These are phyloP conservation scores for Biscogniauxia mediterranea DNA, from an alignment of 2,329 filamentous ascomycete genomes.

Conservation along the genomic window DNA sequence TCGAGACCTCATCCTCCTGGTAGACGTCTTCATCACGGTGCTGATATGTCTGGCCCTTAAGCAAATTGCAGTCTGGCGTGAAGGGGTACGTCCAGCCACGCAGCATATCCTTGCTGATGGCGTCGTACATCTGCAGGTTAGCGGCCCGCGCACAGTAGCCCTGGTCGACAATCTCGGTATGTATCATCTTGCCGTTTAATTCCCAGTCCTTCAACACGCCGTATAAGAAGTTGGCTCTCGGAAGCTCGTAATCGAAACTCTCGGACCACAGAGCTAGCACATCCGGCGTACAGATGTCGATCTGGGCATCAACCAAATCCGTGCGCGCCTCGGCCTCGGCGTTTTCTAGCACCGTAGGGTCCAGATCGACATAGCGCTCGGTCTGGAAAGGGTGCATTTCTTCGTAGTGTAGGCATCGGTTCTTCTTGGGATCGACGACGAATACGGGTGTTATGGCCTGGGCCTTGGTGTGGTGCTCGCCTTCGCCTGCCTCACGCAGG, in stretches of 20 bases:
- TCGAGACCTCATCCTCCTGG: conserved; percentile 72
- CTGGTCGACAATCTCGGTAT: conserved; percentile 79
- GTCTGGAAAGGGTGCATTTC: conserved; percentile 72
- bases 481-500: conserved; percentile 70
- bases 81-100: conserved; percentile 85
- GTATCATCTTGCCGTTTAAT: conserved; percentile 94
- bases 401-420: conserved; percentile 89
- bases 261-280: conserved; percentile 94
- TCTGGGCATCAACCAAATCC: conserved; percentile 89
- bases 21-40: conserved; percentile 69
- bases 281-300: conserved; percentile 97
- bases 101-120: conserved; percentile 83
- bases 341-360: conserved; percentile 73
- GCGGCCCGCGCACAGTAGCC: conserved; percentile 84
- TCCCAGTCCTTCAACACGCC: conserved; percentile 96
- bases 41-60: conserved; percentile 74
- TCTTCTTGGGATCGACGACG: conserved; percentile 75
- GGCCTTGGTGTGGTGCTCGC: conserved; percentile 72
- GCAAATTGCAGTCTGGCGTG: conserved; percentile 83
- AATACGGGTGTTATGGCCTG: conserved; percentile 78
- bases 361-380: conserved; percentile 67
- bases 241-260: conserved; percentile 94
- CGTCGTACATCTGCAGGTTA: conserved; percentile 86
- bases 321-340: conserved; percentile 77
- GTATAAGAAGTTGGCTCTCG: conserved; percentile 83